Conservation (phyloP, 2,329 filamentous ascomycete species). For the Fusarium drepaniforme region DNA sequence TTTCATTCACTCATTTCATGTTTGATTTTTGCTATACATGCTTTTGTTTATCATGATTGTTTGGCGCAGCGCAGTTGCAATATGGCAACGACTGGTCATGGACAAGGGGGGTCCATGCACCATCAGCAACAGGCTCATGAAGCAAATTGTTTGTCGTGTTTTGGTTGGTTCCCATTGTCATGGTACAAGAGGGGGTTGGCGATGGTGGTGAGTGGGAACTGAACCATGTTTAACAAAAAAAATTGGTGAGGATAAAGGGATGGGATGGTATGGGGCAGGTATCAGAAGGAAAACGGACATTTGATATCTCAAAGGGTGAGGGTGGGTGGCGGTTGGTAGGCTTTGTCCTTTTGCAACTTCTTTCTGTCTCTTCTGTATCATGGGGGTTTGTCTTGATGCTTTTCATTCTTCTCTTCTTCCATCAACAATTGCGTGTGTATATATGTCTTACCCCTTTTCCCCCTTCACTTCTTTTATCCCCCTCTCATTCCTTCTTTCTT, state of each 20-base stretch:
- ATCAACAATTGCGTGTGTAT: constrained; percentile 7
- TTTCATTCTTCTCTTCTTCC: background rate
- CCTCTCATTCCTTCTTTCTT: background rate
- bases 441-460: background rate
- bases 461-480: background rate
- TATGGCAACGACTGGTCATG: background rate
- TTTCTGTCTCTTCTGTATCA: background rate
- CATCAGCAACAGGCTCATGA: background rate
- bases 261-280: background rate
- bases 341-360: constrained; percentile 11
- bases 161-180: background rate
- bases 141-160: constrained; percentile 5
- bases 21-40: constrained; percentile 22
- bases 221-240: background rate
- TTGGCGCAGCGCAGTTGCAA: constrained; percentile 3
- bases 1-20: background rate
- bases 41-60: background rate
- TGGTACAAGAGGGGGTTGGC: background rate
- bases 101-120: background rate
- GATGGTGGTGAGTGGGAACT: background rate
- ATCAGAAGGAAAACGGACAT: background rate
- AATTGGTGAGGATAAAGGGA: background rate
- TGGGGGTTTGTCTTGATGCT: constrained; percentile 7
- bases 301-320: background rate
- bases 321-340: background rate